Evolutionary conservation across 2,329 filamentous ascomycete genomes (phyloP).

Genomic region (Botrytis squamosa): DNA sequence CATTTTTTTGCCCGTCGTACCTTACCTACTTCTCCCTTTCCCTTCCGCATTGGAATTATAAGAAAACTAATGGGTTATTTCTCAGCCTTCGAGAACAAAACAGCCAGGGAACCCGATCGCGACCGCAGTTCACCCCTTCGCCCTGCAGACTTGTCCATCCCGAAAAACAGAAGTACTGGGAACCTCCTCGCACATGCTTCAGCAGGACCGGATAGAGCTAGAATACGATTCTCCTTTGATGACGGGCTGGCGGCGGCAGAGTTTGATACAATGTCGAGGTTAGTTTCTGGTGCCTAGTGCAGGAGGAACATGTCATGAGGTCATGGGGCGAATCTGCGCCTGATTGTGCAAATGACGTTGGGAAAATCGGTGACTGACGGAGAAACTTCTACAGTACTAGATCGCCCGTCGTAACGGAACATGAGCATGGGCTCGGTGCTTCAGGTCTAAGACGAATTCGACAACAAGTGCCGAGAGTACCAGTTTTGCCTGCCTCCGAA

Average conservation of each 20-base stretch:
- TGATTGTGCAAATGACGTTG: background rate
- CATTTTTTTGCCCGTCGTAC: background rate
- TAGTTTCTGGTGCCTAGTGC: conserved; percentile 39
- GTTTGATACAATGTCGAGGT: conserved; percentile 75
- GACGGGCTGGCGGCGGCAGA: conserved; percentile 57
- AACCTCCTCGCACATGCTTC: conserved; percentile 50
- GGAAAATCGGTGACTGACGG: conserved; percentile 28
- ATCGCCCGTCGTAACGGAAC: conserved; percentile 78
- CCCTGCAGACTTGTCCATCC: conserved; percentile 43
- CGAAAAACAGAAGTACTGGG: conserved; percentile 65
- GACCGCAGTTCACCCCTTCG: conserved; percentile 27
- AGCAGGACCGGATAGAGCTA: conserved; percentile 53
- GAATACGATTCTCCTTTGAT: conserved; percentile 71
- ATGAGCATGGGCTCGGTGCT: conserved; percentile 81
- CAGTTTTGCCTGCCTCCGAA: conserved; percentile 64
- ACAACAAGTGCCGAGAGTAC: conserved; percentile 71
- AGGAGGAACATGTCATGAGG: background rate
- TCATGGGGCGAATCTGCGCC: background rate
- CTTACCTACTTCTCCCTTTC: conserved; percentile 5
- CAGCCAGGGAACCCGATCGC: conserved; percentile 25
- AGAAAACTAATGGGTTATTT: conserved; percentile 23
- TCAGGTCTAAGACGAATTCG: conserved; percentile 92
- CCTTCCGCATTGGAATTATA: background rate
- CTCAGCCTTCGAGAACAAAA: conserved; percentile 34
- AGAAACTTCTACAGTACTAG: conserved; percentile 46